These are phyloP conservation scores for Barnettozyma sucrosica DNA, from an alignment of 805 yeast genomes.

Conservation along the genomic window DNA sequence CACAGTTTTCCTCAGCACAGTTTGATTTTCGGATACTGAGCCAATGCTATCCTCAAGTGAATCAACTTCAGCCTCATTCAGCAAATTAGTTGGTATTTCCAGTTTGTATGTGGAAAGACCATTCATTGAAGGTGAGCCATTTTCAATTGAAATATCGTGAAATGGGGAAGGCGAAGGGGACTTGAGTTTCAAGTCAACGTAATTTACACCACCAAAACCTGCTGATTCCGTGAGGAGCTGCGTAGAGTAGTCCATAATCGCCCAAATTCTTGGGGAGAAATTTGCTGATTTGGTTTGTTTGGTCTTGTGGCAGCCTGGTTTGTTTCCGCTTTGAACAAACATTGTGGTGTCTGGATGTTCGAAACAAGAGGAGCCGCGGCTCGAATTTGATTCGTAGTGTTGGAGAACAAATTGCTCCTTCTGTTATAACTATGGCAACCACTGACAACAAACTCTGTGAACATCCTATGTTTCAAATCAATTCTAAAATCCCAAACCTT, in stretches of 20 bases:
- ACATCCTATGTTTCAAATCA: no score
- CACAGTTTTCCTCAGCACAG: neutral
- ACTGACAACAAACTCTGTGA: no score
- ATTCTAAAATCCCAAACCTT: no score
- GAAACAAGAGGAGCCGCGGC: no score
- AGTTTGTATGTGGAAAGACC: neutral
- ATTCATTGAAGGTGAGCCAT: neutral
- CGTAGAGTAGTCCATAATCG: conserved; percentile 19
- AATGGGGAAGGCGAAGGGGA: conserved; percentile 22
- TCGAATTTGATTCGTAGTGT: neutral
- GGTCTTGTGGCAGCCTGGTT: neutral
- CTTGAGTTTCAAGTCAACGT: conserved; percentile 18
- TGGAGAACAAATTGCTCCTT: neutral
- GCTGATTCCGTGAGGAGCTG: conserved; percentile 16
- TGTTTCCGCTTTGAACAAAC: neutral
- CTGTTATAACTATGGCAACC: neutral
- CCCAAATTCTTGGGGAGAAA: neutral
- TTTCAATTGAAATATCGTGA: neutral
- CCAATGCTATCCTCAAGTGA: neutral
- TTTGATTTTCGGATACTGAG: neutral
- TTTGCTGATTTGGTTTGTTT: neutral
- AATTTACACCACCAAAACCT: conserved; percentile 17
- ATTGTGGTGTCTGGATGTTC: neutral
- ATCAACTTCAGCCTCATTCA: neutral
- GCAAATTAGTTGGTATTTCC: neutral